Base-by-base conservation (phyloP, 1,284 basidiomycete species). In the Heterobasidion parviporum region DNA sequence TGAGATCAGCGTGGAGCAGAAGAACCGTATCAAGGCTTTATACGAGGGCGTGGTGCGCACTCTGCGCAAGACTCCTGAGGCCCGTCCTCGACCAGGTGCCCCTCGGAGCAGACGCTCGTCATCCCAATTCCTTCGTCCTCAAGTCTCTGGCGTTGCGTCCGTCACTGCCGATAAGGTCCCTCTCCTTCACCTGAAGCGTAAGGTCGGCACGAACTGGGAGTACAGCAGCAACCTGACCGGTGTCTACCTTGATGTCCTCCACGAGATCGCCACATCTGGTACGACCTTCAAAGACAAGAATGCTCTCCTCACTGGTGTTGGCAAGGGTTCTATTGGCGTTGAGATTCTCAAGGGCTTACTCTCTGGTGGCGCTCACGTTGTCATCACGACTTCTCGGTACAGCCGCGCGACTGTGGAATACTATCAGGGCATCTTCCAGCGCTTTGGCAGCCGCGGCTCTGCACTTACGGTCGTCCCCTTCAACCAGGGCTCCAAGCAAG, bases 201-300 rank as follows among this genome's bases (percentile, higher is more conserved):
- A 95, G 75, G 93, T 97, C n/a, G 97, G 94, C 50, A 85, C 83
- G 18, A 87, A 82, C 66, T 99, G 96, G 94, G 92, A 96, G 67
- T 98, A 98, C 76, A 94, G 90, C 65, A 92, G 89, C 73, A 98
- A 98, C 74, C 79, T 99, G 58, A 99, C 96, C 16, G 86, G 92
- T 58, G 91, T 94, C 53, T 95, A 99, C 73, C 85, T 98, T 62
- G 95, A 98, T 67, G 89, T 99, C 61, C 79, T 99, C 50, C 91
- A 94, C 66, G 97, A 99, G 74, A 98, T 99, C 64, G 96, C 97
- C 9, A 97, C 95, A 0, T 94, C 95, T 8, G 96, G 96, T 49
- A 97, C 95, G 15, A 95, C 94, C 0, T 99, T 98, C 82, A 89
- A 96, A 73, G 94, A 96, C 76, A 98, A 98, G 81, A 98, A 98